Evolutionary conservation across 805 yeast genomes (phyloP), one percentile per base, ranked within the genome.

Genomic region (Cyberlindnera japonica): DNA sequence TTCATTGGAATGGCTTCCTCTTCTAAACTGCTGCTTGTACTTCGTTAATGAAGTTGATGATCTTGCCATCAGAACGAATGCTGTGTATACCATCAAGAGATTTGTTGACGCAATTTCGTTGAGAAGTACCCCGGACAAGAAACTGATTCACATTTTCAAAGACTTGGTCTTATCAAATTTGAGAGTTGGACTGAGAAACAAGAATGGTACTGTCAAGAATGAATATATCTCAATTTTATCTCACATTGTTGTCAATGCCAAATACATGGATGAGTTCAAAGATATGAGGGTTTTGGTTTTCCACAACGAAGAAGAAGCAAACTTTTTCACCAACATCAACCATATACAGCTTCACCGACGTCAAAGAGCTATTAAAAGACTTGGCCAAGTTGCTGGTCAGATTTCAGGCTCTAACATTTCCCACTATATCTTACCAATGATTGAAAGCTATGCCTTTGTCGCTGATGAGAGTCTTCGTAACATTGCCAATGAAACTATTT

Each of bases 311-410:
- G 91, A 81, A 26, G 97, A 89, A 52, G 83, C 88, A 4, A 81
- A 87, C 60, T 84, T 87, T 56, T 87, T 87, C 62, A 58, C 65
- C 31, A 88, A 89, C 52, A 71, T 93, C 35, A 74, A 72, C 44
- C 96, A 91, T 59, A 79, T 91, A 26, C 99, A 91, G 64, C 53
- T 83, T 9, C 88, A 83, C 55, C 77, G 95, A 64, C 82, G 96
- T 52, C 89, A 84, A 59, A 74, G 89, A 53, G 95, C 98, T 0
- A 71, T 91, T 17, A 74, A 78, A 53, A 72, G 84, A 43, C 62
- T 90, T 21, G 71, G 72, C 10, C 78, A 69, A 5, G 53, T 71
- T 31, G 73, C 77, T 6, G 43, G 59, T 16, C 48, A 66, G 6
- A 60, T 90, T 6, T 61, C 75, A 0, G 75, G 75, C 19, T 63